Conservation (phyloP, 108 stramenopile genomes). For the Fistulifera solaris region DNA sequence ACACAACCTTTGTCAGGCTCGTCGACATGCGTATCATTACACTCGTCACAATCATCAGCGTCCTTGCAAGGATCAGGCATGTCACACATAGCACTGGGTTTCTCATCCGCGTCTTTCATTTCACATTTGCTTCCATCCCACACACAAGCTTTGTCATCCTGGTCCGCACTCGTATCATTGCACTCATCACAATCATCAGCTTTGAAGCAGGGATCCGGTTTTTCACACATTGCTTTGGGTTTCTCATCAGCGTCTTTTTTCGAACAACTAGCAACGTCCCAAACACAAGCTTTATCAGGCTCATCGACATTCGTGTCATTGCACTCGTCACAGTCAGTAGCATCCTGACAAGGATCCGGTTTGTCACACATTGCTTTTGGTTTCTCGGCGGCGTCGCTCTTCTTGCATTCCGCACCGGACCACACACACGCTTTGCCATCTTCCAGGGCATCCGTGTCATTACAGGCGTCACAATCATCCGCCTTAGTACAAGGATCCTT, state of each 20-base stretch:
- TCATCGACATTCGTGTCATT: background rate
- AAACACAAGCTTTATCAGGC: background rate
- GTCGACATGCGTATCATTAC: background rate
- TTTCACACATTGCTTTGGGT: no score
- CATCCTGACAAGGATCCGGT: no score
- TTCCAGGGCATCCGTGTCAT: background rate
- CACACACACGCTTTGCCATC: constrained; percentile 1
- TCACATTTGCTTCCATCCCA: background rate
- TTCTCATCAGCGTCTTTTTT: background rate
- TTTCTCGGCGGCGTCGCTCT: background rate
- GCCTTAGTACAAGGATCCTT: no score
- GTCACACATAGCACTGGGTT: background rate
- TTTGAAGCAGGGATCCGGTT: no score
- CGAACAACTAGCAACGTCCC: background rate
- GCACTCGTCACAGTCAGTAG: background rate
- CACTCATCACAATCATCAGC: background rate
- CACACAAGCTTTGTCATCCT: constrained; percentile 1
- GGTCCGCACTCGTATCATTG: background rate
- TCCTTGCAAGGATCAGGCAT: no score
- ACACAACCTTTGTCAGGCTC: background rate
- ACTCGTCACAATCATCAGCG: background rate
- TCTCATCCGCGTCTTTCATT: background rate
- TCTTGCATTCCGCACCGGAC: no score
- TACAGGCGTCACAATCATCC: background rate
- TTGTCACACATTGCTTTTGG: background rate